Evolutionary conservation across 441 rosid genomes (phyloP).

Genomic region (Geranium incanum): DNA sequence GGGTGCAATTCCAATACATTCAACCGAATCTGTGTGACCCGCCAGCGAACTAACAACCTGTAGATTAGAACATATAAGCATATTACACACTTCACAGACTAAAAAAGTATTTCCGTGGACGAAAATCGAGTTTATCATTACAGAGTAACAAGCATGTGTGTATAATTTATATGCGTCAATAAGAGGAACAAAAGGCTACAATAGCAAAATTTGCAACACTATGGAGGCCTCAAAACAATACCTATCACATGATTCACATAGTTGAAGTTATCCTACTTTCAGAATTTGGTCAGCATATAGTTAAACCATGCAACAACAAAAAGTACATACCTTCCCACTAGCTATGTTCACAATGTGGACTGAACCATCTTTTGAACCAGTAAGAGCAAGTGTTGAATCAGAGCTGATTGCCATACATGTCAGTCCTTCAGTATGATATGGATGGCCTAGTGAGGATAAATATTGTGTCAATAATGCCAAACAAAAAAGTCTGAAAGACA

Average conservation of each 20-base stretch:
- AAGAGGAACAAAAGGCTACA: too few relatives aligned
- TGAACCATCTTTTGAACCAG: constrained; percentile 75
- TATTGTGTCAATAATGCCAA: neutral
- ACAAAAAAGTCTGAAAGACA: neutral
- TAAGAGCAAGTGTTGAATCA: constrained; percentile 64
- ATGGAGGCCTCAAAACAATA: neutral
- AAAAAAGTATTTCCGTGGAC: too few relatives aligned
- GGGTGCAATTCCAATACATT: too few relatives aligned
- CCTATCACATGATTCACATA: neutral
- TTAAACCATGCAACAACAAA: neutral
- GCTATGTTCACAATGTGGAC: constrained; percentile 68
- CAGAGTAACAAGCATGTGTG: too few relatives aligned
- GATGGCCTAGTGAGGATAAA: constrained; percentile 50
- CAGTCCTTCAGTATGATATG: constrained; percentile 69
- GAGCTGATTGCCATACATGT: constrained; percentile 65
- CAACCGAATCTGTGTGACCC: too few relatives aligned
- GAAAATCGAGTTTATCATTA: too few relatives aligned
- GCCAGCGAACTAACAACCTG: too few relatives aligned
- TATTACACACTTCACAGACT: too few relatives aligned
- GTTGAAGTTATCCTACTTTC: neutral
- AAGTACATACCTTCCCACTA: constrained; percentile 54
- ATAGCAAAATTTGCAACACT: neutral
- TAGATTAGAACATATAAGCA: too few relatives aligned
- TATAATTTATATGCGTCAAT: too few relatives aligned
- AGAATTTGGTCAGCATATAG: neutral